Conservation (phyloP, 768 basidiomycete genomes). For the Hygrophorus russula region DNA sequence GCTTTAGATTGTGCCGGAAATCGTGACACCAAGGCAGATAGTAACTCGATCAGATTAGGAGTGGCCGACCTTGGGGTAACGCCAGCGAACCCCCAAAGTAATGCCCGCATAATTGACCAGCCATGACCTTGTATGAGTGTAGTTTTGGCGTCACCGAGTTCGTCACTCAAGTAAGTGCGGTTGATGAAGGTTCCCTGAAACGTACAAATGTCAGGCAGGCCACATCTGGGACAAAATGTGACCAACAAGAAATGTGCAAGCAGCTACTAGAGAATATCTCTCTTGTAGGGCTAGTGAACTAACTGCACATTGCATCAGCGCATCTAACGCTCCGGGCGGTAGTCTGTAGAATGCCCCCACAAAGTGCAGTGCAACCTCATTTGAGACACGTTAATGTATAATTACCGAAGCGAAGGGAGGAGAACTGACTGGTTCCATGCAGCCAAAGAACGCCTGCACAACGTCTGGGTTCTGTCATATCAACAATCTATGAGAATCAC, state of each 20-base stretch:
- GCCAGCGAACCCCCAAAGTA: constrained; percentile 74
- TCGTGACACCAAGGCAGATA: constrained; percentile 55
- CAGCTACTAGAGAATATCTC: constrained; percentile 74
- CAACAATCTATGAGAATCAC: background rate
- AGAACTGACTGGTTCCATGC: constrained; percentile 55
- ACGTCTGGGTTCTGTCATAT: constrained; percentile 77
- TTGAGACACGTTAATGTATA: background rate
- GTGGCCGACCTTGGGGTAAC: constrained; percentile 76
- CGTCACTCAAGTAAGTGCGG: constrained; percentile 51
- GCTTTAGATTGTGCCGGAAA: constrained; percentile 23
- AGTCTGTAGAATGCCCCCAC: constrained; percentile 48
- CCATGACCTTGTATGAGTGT: constrained; percentile 40
- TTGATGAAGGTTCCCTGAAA: constrained; percentile 52
- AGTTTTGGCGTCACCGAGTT: constrained; percentile 40
- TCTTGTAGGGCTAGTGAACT: constrained; percentile 65
- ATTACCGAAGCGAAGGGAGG: background rate
- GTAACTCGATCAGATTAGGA: constrained; percentile 74
- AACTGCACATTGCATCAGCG: constrained; percentile 59
- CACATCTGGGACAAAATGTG: background rate
- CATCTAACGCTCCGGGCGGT: constrained; percentile 51
- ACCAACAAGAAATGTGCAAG: constrained; percentile 74
- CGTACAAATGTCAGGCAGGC: background rate
- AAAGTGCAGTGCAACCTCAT: constrained; percentile 47
- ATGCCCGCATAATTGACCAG: constrained; percentile 55
- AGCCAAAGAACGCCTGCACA: constrained; percentile 81